Evolutionary conservation across 1,139 yeast genomes (phyloP).

Genomic region (Blastobotrys indianensis): DNA sequence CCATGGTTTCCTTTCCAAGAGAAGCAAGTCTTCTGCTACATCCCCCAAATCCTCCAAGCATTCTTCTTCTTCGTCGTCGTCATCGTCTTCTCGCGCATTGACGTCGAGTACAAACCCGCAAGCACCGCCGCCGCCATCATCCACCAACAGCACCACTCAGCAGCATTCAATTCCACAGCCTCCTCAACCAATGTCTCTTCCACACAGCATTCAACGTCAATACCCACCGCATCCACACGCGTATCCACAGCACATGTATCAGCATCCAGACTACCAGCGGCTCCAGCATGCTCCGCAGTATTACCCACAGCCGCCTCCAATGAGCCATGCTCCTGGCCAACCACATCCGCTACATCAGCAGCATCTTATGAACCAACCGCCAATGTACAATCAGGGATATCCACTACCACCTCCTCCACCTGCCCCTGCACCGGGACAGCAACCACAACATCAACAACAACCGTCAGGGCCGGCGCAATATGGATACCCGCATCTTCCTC

Average conservation of each 20-base stretch:
- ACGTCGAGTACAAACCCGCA: too few relatives aligned
- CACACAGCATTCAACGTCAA: not conserved
- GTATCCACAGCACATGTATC: not conserved
- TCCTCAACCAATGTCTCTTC: too few relatives aligned
- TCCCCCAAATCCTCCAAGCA: too few relatives aligned
- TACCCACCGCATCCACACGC: not conserved
- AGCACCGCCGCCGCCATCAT: too few relatives aligned
- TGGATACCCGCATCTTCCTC: not conserved
- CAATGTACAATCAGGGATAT: not conserved
- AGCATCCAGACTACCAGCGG: not conserved
- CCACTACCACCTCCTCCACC: not conserved
- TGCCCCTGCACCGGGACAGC: not conserved
- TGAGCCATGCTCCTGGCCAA: not conserved
- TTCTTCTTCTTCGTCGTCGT: too few relatives aligned
- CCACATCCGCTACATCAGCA: not conserved
- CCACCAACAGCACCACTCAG: too few relatives aligned
- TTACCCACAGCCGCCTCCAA: not conserved
- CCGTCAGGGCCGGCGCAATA: not conserved
- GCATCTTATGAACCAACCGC: not conserved
- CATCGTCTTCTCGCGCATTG: too few relatives aligned
- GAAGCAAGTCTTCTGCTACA: too few relatives aligned
- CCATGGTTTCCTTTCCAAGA: too few relatives aligned
- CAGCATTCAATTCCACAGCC: too few relatives aligned
- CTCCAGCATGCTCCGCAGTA: not conserved
- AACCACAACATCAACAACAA: conserved; percentile 5